Conservation (phyloP, 2,329 filamentous ascomycete species). For the Drechslerella dactyloides region DNA sequence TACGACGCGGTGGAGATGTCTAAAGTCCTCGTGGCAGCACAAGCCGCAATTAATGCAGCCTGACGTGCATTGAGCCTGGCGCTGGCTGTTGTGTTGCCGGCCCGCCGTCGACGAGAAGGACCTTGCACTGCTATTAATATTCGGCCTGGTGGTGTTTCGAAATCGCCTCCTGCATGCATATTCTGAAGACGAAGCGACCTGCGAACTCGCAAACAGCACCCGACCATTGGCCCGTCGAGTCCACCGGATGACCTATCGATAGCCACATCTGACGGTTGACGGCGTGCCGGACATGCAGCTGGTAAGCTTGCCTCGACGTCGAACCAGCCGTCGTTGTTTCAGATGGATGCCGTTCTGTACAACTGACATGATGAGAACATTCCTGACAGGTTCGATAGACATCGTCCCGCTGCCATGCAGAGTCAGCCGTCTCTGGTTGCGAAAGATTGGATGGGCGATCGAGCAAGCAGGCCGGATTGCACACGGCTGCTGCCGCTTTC, state of each 20-base stretch:
- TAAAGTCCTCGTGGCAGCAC: conserved; percentile 39
- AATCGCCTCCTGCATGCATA: conserved; percentile 21
- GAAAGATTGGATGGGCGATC: too few relatives aligned
- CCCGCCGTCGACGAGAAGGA: background rate
- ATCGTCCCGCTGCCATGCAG: background rate
- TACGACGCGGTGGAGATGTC: conserved; percentile 24
- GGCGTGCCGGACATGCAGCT: conserved; percentile 8
- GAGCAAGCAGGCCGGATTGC: too few relatives aligned
- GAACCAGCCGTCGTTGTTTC: conserved; percentile 36
- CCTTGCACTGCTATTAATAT: background rate
- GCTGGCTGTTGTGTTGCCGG: background rate
- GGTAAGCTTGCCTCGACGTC: conserved; percentile 18
- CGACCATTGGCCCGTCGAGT: conserved; percentile 10
- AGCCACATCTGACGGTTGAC: conserved; percentile 39
- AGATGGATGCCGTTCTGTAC: conserved; percentile 18
- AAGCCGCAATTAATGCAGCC: conserved; percentile 26
- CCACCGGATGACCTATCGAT: conserved; percentile 31
- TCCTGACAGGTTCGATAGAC: background rate
- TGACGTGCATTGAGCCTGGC: conserved; percentile 15
- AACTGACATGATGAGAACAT: background rate
- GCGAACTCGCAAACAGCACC: conserved; percentile 2
- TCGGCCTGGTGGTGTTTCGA: background rate
- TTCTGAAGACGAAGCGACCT: conserved; percentile 32
- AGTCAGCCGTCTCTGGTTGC: too few relatives aligned
- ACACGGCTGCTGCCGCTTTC: too few relatives aligned